Evolutionary conservation across 2,329 filamentous ascomycete genomes (phyloP).

Genomic region (Dothideomycetidae sp.): DNA sequence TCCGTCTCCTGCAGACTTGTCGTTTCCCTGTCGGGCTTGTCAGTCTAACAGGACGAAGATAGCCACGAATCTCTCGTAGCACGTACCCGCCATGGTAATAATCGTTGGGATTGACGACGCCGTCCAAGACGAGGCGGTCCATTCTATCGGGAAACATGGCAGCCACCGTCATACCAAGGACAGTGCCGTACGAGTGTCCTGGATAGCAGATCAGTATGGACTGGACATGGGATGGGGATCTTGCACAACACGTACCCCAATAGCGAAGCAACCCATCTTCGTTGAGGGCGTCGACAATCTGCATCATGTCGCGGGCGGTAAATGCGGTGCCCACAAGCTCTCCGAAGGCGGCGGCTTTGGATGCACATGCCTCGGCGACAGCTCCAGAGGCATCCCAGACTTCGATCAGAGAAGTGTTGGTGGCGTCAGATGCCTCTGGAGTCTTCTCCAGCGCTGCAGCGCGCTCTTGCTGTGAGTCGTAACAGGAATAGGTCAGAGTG

Average conservation of each 20-base stretch:
- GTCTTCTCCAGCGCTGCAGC: conserved; percentile 21
- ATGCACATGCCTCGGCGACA: conserved; percentile 16
- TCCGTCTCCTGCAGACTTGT: not conserved
- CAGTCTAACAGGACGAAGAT: not conserved
- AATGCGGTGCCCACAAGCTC: conserved; percentile 31
- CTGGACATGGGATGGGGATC: not conserved
- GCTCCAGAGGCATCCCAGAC: conserved; percentile 26
- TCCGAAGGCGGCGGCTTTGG: conserved; percentile 14
- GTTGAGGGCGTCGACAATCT: conserved; percentile 30
- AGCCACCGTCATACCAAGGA: conserved; percentile 40
- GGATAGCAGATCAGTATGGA: not conserved
- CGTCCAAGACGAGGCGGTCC: conserved; percentile 37
- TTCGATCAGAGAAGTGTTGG: conserved; percentile 25
- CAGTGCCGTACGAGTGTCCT: conserved; percentile 41
- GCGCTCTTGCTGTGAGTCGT: conserved; percentile 12
- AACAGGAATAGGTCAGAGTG: conserved; percentile 2
- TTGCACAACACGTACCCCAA: conserved; percentile 24
- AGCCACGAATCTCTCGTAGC: too few species aligned
- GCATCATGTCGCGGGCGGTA: conserved; percentile 31
- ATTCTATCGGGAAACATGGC: conserved; percentile 39
- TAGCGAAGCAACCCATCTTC: conserved; percentile 30
- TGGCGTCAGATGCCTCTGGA: conserved; percentile 26
- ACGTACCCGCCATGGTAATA: conserved; percentile 3
- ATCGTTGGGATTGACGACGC: conserved; percentile 8
- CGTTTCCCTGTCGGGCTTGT: not conserved